Base-by-base conservation (phyloP, 345 rosid species). In the Lepidium aucheri region DNA sequence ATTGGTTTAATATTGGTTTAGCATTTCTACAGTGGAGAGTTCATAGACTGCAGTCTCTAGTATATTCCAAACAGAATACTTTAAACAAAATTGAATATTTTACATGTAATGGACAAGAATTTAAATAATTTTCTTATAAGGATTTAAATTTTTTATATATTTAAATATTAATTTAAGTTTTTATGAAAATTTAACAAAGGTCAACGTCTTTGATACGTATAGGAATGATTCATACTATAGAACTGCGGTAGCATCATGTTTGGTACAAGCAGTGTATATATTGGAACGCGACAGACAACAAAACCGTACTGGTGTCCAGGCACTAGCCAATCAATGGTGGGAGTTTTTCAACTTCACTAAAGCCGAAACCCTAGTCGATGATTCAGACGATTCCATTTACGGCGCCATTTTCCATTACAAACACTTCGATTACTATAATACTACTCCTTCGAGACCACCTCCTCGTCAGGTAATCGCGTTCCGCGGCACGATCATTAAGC, bases 291-390 rank as follows among this genome's bases (percentile, higher is more conserved):
- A 80, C 63, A 80, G 83, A 58, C 89, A 84, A 53, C 75, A 70
- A 53, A 78, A 78, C 49, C 66, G 89, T 38, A 30, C 67, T 18
- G 83, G 81, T 58, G 66, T 77, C 2, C 55, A 74, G 47, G 77
- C 83, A 35, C 82, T 74, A 45, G 86, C 83, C 61, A 39, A 70
- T 24, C 84, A 79, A 4, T 87, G 94, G 94, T 87, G 90, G 88
- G 82, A 76, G 45, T 74, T 44, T 44, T 77, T 75, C 63, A 57
- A 72, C 61, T 82, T 85, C 58, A 76, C 47, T 24, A 33, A 76
- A 47, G 12, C 28, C 53, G 51, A 53, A 24, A 14, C 34, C 15
- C 78, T 85, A 6, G 73, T 60, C 12, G 85, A 80, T 63, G 78
- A 76, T 49, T 73, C 33, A 15, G 84, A 77, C 63, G 33, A 16